Percentiles rank a stretch among this genome's conserved stretches.
These are phyloP conservation scores for Teunomyces lycoperdinae DNA, from an alignment of 805 yeast genomes.

Conservation along the genomic window DNA sequence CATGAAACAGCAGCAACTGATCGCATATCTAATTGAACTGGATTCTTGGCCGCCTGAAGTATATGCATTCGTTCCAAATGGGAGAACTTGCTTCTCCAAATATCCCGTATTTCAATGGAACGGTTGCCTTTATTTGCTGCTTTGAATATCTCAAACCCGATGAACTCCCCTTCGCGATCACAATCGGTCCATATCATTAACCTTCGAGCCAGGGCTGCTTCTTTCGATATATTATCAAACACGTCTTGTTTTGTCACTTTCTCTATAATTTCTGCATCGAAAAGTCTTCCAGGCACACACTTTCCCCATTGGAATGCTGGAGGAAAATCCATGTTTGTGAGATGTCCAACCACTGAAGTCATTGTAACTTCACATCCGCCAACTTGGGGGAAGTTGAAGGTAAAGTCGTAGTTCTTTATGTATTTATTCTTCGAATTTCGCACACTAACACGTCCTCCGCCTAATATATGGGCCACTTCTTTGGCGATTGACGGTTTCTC, in stretches of 20 bases:
- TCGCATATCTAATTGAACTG: slow-evolving; percentile 58
- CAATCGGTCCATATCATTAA: slow-evolving; percentile 98
- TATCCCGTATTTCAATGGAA: slow-evolving; percentile 40
- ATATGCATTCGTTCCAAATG: slow-evolving; percentile 81
- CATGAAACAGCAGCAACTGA: slow-evolving; percentile 83
- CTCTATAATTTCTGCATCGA: slow-evolving; percentile 64
- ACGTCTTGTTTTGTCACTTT: slow-evolving; percentile 41
- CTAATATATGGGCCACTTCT: slow-evolving; percentile 69
- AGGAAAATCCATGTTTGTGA: slow-evolving; percentile 64
- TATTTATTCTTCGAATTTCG: slow-evolving; percentile 55
- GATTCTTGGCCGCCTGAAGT: slow-evolving; percentile 67
- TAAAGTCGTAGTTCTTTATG: slow-evolving; percentile 77
- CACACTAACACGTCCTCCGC: slow-evolving; percentile 61
- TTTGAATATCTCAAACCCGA: slow-evolving; percentile 76
- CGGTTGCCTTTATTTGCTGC: slow-evolving; percentile 63
- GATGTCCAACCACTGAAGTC: slow-evolving; percentile 92
- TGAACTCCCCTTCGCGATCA: slow-evolving; percentile 93
- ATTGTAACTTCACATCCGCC: slow-evolving; percentile 79
- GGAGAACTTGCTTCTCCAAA: slow-evolving; percentile 78
- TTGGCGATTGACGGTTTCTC: slow-evolving; percentile 95
- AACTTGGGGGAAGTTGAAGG: slow-evolving; percentile 55
- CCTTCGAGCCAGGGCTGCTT: slow-evolving; percentile 57
- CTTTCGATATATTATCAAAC: slow-evolving; percentile 62
- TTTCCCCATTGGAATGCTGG: slow-evolving; percentile 62
- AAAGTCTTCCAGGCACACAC: slow-evolving; percentile 61